These are phyloP conservation scores for Nigrospora osmanthi DNA, from an alignment of 2,329 filamentous ascomycete species.

Conservation along the genomic window DNA sequence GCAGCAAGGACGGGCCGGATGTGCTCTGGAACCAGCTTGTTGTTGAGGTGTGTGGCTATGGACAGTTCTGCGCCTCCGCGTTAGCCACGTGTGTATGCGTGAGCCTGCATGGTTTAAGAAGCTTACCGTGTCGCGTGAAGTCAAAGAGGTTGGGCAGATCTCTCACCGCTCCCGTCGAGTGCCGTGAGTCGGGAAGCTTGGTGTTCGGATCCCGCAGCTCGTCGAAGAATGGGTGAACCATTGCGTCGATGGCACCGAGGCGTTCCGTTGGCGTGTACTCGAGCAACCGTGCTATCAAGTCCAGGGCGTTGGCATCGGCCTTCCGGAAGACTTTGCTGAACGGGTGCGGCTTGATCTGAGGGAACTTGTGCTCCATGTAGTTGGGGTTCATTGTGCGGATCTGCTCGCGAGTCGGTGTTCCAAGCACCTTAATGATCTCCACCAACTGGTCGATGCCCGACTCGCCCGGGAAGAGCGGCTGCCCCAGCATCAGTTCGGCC, in stretches of 20 bases:
- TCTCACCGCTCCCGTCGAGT: conserved; percentile 69
- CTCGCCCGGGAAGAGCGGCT: conserved; percentile 95
- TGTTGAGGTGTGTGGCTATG: conserved; percentile 84
- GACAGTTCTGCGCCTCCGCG: conserved; percentile 65
- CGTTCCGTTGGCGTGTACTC: conserved; percentile 98
- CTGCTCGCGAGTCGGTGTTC: conserved; percentile 93
- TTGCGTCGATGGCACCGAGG: conserved; percentile 85
- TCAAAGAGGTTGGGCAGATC: conserved; percentile 87
- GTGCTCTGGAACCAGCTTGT: conserved; percentile 79
- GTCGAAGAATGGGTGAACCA: conserved; percentile 98
- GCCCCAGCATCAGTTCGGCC: conserved; percentile 97
- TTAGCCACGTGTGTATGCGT: conserved; percentile 12
- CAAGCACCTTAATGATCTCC: conserved; percentile 98
- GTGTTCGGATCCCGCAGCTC: conserved; percentile 89
- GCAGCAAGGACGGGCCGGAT: conserved; percentile 65
- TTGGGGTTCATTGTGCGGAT: conserved; percentile 99
- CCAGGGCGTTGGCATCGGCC: conserved; percentile 86
- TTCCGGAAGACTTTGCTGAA: conserved; percentile 99
- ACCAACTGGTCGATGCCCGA: conserved; percentile 98
- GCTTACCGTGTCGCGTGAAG: conserved; percentile 85
- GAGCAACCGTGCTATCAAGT: conserved; percentile 85
- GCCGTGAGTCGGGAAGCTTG: conserved; percentile 87
- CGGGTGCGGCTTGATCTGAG: conserved; percentile 98
- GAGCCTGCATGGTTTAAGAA: background rate
- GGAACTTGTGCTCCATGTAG: conserved; percentile 99